Percentiles rank a stretch among this genome's conserved stretches.
Conservation (phyloP, 2,329 filamentous ascomycete genomes). For the Alternaria ventricosa region DNA sequence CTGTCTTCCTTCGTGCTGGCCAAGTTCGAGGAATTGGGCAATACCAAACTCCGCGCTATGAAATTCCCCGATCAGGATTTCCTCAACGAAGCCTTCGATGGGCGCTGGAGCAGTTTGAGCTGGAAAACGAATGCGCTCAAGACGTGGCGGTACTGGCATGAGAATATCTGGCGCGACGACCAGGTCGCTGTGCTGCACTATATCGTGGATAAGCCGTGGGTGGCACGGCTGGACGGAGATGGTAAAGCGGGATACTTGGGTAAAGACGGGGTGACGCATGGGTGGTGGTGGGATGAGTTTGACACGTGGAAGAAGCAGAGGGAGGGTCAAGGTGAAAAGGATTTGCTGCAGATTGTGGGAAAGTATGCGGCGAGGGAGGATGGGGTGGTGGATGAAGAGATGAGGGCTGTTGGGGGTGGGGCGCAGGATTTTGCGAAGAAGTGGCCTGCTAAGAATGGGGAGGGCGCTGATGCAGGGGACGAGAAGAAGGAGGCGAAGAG, state of each 20-base stretch:
- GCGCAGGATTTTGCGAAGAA: conserved; percentile 44
- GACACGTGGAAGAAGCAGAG: conserved; percentile 49
- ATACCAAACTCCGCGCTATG: conserved; percentile 49
- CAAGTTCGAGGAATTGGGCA: conserved; percentile 50
- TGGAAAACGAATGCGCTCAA: conserved; percentile 63
- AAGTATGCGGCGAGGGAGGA: conserved; percentile 32
- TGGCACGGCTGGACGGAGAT: conserved; percentile 50
- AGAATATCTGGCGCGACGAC: conserved; percentile 58
- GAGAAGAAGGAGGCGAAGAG: neutral
- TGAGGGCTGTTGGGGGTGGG: conserved; percentile 40
- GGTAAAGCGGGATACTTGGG: conserved; percentile 57
- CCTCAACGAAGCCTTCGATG: conserved; percentile 56
- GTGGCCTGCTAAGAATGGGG: conserved; percentile 16
- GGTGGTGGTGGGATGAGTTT: conserved; percentile 61
- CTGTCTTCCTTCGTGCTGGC: conserved; percentile 51
- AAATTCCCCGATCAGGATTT: conserved; percentile 64
- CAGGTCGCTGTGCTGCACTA: conserved; percentile 59
- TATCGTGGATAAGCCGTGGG: conserved; percentile 65
- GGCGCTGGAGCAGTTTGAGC: conserved; percentile 53
- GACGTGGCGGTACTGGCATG: conserved; percentile 62
- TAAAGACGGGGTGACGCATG: conserved; percentile 59
- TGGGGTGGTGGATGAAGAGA: conserved; percentile 32
- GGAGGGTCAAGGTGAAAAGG: conserved; percentile 21
- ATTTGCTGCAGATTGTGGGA: conserved; percentile 24
- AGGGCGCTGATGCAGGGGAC: neutral